A percentile compares a stretch with the other conserved stretches of the same genome.
phyloP scores from a whole-genome alignment of 208 protist genomes.

The Leptomonas seymouri region DNA sequence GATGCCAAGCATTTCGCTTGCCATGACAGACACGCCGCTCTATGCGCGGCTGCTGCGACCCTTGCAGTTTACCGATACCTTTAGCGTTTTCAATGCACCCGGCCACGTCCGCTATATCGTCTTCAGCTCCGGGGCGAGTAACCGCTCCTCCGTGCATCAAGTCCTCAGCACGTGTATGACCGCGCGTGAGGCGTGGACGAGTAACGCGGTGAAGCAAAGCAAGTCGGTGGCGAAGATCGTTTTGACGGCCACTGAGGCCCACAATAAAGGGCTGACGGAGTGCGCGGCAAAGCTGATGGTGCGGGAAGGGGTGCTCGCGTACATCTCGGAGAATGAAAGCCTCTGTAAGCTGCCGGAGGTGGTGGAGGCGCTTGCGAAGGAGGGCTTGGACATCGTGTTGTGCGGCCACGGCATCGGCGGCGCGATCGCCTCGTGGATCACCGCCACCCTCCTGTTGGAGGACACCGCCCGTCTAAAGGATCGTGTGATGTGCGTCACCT shows the following conservation, averaged over 20 bases:
- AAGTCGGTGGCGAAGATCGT: conserved; percentile 33
- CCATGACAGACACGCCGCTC: conserved; percentile 37
- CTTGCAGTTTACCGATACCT: conserved; percentile 17
- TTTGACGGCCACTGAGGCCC: conserved; percentile 8
- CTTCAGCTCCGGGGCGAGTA: conserved; percentile 31
- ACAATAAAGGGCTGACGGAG: not conserved
- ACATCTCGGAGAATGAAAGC: conserved; percentile 21
- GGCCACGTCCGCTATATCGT: conserved; percentile 37
- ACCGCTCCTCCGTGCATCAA: conserved; percentile 20
- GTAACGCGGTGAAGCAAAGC: not conserved
- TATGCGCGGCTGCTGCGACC: conserved; percentile 38
- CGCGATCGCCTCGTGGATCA: conserved; percentile 30
- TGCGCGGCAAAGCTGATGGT: conserved; percentile 21
- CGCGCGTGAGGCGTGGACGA: conserved; percentile 44
- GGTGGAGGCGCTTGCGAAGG: conserved; percentile 28
- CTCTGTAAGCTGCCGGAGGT: conserved; percentile 17
- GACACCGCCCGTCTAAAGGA: conserved; percentile 28
- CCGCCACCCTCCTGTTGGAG: conserved; percentile 40
- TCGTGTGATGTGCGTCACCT: conserved; percentile 50
- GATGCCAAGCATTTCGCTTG: conserved; percentile 37
- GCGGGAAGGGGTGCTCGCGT: conserved; percentile 21
- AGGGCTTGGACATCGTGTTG: conserved; percentile 39
- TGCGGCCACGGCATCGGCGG: conserved; percentile 55
- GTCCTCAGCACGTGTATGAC: conserved; percentile 25
- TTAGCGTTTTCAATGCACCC: conserved; percentile 37